A percentile compares a stretch with the other conserved stretches of the same genome.
phyloP scores from a whole-genome alignment of 495 filamentous ascomycete species.

The Daldinia caldariorum region DNA sequence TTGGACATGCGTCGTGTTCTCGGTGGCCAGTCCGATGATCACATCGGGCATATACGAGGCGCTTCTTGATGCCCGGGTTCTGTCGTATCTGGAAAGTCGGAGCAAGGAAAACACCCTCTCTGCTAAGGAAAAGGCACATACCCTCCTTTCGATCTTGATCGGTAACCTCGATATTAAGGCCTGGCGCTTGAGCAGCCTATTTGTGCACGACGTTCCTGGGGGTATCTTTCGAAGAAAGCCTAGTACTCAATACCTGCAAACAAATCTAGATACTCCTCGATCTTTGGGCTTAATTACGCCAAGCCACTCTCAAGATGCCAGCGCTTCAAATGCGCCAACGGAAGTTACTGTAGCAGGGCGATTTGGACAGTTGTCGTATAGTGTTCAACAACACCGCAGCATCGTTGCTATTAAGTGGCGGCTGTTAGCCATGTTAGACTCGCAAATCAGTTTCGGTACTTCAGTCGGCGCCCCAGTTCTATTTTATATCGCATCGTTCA shows the following conservation, averaged over 20 bases:
- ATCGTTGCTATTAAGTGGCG: background rate
- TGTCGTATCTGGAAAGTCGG: conserved; percentile 21
- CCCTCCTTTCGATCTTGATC: conserved; percentile 33
- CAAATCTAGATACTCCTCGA: background rate
- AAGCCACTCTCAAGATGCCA: background rate
- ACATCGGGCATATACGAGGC: conserved; percentile 50
- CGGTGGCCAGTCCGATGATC: conserved; percentile 49
- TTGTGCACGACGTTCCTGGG: conserved; percentile 5
- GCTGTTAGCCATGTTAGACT: background rate
- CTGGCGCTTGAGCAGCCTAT: conserved; percentile 11
- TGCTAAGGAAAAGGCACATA: conserved; percentile 21
- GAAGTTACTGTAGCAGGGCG: background rate
- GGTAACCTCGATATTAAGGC: conserved; percentile 31
- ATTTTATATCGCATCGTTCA: background rate
- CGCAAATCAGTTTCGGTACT: background rate
- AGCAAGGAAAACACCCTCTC: conserved; percentile 19
- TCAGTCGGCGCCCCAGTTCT: background rate
- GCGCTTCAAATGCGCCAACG: background rate
- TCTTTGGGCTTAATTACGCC: background rate
- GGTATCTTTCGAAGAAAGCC: background rate
- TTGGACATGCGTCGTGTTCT: conserved; percentile 47
- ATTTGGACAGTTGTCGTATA: background rate
- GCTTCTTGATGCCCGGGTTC: conserved; percentile 42
- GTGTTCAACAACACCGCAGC: background rate
- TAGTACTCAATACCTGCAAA: background rate